A percentile compares a stretch with the other conserved stretches of the same genome.
Conservation (phyloP, 2,329 filamentous ascomycete genomes). For the Scytalidium sp. region DNA sequence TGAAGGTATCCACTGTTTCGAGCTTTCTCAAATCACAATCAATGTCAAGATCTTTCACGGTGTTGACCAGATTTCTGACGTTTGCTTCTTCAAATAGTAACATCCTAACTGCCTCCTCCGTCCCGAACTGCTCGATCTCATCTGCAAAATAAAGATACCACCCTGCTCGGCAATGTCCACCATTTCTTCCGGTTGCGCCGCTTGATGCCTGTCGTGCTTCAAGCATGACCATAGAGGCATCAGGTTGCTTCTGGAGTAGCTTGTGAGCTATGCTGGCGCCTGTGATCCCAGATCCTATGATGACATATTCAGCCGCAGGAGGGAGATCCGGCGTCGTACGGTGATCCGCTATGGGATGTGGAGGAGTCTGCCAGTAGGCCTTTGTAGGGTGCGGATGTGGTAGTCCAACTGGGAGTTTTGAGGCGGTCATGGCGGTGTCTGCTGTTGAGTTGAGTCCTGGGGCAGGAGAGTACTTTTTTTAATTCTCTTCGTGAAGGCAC, state of each 20-base stretch:
- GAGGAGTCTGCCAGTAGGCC: slow-evolving; percentile 32
- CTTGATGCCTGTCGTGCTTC: slow-evolving; percentile 32
- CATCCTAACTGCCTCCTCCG: slow-evolving; percentile 13
- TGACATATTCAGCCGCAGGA: slow-evolving; percentile 10
- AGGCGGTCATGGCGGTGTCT: not conserved
- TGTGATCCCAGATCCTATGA: slow-evolving; percentile 22
- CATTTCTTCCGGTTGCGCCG: slow-evolving; percentile 35
- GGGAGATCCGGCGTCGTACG: slow-evolving; percentile 18
- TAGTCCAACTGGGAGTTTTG: slow-evolving; percentile 22
- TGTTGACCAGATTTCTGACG: slow-evolving; percentile 8
- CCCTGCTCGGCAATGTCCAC: slow-evolving; percentile 31
- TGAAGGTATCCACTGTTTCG: slow-evolving; percentile 2
- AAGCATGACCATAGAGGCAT: slow-evolving; percentile 27
- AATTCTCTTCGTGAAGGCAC: not conserved
- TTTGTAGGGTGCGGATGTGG: slow-evolving; percentile 27
- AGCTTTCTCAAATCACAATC: slow-evolving; percentile 11
- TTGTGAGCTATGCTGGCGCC: slow-evolving; percentile 18
- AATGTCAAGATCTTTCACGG: not conserved
- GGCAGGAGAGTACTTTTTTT: not conserved
- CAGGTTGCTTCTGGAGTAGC: slow-evolving; percentile 22
- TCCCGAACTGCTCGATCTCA: slow-evolving; percentile 12
- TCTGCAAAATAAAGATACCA: slow-evolving; percentile 24
- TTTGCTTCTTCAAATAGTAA: slow-evolving; percentile 13
- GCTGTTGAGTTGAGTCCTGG: not conserved
- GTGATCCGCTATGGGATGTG: slow-evolving; percentile 27